Conservation (phyloP, 495 filamentous ascomycete genomes). For the Platismatia glauca region DNA sequence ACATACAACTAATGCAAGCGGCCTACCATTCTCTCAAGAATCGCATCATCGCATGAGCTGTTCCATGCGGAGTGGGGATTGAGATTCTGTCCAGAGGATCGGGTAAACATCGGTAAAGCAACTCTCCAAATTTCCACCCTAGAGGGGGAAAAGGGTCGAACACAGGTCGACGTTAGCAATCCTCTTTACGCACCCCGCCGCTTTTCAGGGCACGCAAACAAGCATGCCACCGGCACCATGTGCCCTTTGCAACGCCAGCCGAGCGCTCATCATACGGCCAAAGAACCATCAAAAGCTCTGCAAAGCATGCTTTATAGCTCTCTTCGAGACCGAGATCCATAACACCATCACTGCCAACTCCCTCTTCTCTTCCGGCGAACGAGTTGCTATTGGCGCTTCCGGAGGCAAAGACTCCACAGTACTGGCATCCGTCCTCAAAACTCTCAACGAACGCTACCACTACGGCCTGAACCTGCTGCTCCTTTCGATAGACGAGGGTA, state of each 20-base stretch:
- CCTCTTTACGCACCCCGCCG: neutral
- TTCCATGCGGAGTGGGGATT: neutral
- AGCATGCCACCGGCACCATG: slow-evolving; percentile 56
- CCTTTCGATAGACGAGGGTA: slow-evolving; percentile 91
- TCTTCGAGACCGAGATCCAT: slow-evolving; percentile 91
- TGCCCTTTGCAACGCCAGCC: slow-evolving; percentile 60
- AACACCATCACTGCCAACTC: slow-evolving; percentile 72
- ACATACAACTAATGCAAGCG: neutral
- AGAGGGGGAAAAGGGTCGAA: neutral
- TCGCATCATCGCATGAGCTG: neutral
- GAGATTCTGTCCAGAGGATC: too few species aligned
- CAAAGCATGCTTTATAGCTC: slow-evolving; percentile 70
- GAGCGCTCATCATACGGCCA: slow-evolving; percentile 84
- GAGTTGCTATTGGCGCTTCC: slow-evolving; percentile 88
- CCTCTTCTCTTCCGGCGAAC: slow-evolving; percentile 78
- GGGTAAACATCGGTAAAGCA: slow-evolving; percentile 1
- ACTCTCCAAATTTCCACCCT: neutral
- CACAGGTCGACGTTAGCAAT: neutral
- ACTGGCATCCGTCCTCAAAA: slow-evolving; percentile 87
- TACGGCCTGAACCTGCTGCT: slow-evolving; percentile 83
- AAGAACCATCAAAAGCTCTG: slow-evolving; percentile 92
- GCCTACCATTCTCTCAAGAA: neutral
- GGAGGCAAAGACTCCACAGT: slow-evolving; percentile 98
- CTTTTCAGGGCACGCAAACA: neutral
- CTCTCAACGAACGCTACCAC: slow-evolving; percentile 77